Evolutionary conservation across 23 red algal genomes (phyloP).

Genomic region (Porphyridium purpureum): DNA sequence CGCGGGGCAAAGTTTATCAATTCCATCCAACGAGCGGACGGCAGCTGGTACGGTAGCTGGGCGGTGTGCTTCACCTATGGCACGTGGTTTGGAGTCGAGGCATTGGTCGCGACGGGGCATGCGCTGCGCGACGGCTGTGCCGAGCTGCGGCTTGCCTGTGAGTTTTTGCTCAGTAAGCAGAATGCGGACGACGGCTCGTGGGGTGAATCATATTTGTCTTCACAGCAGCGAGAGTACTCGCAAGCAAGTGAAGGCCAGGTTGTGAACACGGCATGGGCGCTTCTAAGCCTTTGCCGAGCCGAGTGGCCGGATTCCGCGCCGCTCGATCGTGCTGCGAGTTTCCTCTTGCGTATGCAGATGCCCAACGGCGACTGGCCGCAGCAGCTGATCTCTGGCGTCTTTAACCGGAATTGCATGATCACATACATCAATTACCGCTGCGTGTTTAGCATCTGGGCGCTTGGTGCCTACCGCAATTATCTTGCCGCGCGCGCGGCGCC

Average conservation of each 20-base stretch:
- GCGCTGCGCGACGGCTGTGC: slow-evolving; percentile 36
- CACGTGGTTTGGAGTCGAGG: slow-evolving; percentile 88
- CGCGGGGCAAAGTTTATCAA: slow-evolving; percentile 44
- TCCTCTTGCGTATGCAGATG: slow-evolving; percentile 42
- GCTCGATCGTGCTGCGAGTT: slow-evolving; percentile 31
- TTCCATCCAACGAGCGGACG: slow-evolving; percentile 54
- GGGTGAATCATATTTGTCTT: slow-evolving; percentile 89
- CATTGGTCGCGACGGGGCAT: slow-evolving; percentile 51
- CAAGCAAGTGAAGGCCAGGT: slow-evolving; percentile 52
- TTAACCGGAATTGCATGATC: slow-evolving; percentile 99
- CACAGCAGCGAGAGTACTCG: slow-evolving; percentile 23
- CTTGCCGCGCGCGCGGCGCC: too few relatives aligned
- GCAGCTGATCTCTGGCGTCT: slow-evolving; percentile 88
- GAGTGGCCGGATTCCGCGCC: slow-evolving; percentile 24
- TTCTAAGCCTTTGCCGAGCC: slow-evolving; percentile 47
- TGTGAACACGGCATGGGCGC: slow-evolving; percentile 88
- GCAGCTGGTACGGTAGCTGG: slow-evolving; percentile 98
- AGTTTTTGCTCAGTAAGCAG: slow-evolving; percentile 66
- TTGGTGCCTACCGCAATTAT: slow-evolving; percentile 47
- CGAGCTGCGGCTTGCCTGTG: slow-evolving; percentile 61
- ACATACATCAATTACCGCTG: slow-evolving; percentile 83
- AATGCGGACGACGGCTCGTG: slow-evolving; percentile 57
- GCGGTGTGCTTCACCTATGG: slow-evolving; percentile 96
- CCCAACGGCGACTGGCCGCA: slow-evolving; percentile 83
- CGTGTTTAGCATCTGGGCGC: slow-evolving; percentile 87